phyloP scores from a whole-genome alignment of 2,329 filamentous ascomycete species.

The Emergomyces orientalis region DNA sequence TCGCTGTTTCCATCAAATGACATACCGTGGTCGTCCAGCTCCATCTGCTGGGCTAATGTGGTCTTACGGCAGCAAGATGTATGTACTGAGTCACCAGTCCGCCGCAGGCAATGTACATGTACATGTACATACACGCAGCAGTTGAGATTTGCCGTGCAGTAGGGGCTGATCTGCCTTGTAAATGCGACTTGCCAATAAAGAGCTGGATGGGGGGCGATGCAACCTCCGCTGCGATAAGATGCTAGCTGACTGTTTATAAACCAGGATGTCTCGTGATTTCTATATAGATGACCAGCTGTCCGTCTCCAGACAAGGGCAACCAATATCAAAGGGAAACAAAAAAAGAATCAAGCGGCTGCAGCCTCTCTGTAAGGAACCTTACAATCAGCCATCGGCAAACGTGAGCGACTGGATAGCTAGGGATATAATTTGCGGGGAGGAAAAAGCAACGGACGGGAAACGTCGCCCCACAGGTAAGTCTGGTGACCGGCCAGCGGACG shows the following conservation, averaged over 20 bases:
- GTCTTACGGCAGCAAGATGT: background rate
- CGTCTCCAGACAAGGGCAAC: background rate
- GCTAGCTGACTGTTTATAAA: background rate
- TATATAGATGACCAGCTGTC: background rate
- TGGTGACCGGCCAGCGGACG: slow-evolving; percentile 10
- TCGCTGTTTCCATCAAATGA: slow-evolving; percentile 4
- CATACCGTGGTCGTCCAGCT: slow-evolving; percentile 7
- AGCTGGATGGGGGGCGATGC: background rate
- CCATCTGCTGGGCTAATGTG: background rate
- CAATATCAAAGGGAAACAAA: background rate
- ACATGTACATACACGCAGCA: background rate
- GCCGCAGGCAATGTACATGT: background rate
- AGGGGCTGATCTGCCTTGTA: background rate
- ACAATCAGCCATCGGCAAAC: background rate
- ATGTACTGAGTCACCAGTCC: background rate
- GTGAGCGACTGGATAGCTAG: background rate
- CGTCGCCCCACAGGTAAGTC: slow-evolving; percentile 8
- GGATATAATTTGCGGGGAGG: background rate
- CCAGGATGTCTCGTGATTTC: background rate
- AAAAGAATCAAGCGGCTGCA: background rate
- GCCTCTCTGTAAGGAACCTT: slow-evolving; percentile 1
- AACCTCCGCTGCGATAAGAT: background rate
- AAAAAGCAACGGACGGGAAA: background rate
- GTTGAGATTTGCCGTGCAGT: background rate
- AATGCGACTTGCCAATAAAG: background rate